Evolutionary conservation across 352 stramenopile genomes (phyloP).

Genomic region (Phytopythium vexans): DNA sequence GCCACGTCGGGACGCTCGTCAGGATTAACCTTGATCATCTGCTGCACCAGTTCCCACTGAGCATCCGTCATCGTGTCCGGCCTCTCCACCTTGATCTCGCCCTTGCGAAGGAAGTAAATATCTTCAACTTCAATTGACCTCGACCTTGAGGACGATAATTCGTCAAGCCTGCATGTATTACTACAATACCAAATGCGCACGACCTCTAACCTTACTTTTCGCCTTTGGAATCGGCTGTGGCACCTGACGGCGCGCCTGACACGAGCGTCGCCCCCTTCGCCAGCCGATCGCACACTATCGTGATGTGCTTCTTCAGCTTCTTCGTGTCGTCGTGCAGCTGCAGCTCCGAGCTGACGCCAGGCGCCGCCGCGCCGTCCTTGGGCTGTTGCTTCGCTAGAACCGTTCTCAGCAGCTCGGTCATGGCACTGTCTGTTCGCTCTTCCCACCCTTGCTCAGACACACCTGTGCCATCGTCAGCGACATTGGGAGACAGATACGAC

Average conservation of each 20-base stretch:
- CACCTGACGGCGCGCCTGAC: not conserved
- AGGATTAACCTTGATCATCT: slow-evolving; percentile 1
- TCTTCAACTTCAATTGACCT: no score
- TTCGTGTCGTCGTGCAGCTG: slow-evolving; percentile 77
- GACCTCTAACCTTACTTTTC: slow-evolving; percentile 3
- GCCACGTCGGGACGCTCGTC: not conserved
- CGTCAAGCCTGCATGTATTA: no score
- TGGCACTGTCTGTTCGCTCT: slow-evolving; percentile 75
- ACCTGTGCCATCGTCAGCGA: slow-evolving; percentile 37
- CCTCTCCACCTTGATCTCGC: slow-evolving; percentile 1
- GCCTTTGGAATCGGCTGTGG: slow-evolving; percentile 3
- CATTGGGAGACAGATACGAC: slow-evolving; percentile 62
- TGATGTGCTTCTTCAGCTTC: slow-evolving; percentile 90
- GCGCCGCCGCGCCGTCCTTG: slow-evolving; percentile 21
- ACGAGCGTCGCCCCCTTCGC: slow-evolving; percentile 69
- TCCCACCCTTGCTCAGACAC: slow-evolving; percentile 82
- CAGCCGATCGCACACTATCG: slow-evolving; percentile 86
- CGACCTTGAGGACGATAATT: no score
- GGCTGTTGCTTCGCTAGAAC: slow-evolving; percentile 60
- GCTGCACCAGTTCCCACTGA: slow-evolving; percentile 7
- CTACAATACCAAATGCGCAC: no score
- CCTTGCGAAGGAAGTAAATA: slow-evolving; percentile 1
- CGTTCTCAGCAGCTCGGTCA: slow-evolving; percentile 85
- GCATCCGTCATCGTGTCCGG: slow-evolving; percentile 5
- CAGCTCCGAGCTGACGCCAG: slow-evolving; percentile 35